Conservation (phyloP, 2,329 filamentous ascomycete species). For the Truncatella angustata region DNA sequence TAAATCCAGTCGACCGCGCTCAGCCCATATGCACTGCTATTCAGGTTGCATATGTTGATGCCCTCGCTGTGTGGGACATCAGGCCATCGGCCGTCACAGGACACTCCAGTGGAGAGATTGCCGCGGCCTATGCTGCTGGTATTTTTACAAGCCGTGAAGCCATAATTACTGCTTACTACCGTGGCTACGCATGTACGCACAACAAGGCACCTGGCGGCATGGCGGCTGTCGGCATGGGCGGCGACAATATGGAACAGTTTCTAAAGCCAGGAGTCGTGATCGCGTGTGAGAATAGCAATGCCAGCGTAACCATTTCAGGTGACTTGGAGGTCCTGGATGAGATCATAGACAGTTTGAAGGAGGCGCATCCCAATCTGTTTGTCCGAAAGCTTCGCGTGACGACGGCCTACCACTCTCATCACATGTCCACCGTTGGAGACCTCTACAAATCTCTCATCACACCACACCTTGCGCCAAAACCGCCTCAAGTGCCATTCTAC, state of each 20-base stretch:
- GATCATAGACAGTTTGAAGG: conserved; percentile 26
- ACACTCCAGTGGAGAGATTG: conserved; percentile 7
- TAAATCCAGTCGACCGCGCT: not conserved
- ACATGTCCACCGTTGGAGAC: conserved; percentile 17
- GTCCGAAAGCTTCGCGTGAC: conserved; percentile 33
- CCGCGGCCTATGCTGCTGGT: conserved; percentile 5
- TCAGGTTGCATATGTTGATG: conserved; percentile 4
- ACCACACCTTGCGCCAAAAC: conserved; percentile 11
- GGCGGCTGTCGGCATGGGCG: conserved; percentile 37
- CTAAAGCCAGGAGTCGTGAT: conserved; percentile 23
- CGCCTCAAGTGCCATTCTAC: conserved; percentile 17
- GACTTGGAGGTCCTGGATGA: conserved; percentile 19
- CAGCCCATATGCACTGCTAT: not conserved
- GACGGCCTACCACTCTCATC: conserved; percentile 40
- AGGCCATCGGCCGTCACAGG: not conserved
- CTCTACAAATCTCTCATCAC: conserved; percentile 13
- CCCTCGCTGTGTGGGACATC: not conserved
- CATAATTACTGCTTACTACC: not conserved
- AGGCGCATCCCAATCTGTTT: conserved; percentile 26
- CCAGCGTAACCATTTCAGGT: conserved; percentile 28
- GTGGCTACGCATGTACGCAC: not conserved
- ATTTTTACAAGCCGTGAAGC: not conserved
- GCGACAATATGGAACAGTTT: conserved; percentile 24
- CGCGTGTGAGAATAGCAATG: conserved; percentile 30
- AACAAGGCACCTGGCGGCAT: conserved; percentile 27